phyloP scores from a whole-genome alignment of 2,329 filamentous ascomycete genomes.

The Trichoderma sp. region DNA sequence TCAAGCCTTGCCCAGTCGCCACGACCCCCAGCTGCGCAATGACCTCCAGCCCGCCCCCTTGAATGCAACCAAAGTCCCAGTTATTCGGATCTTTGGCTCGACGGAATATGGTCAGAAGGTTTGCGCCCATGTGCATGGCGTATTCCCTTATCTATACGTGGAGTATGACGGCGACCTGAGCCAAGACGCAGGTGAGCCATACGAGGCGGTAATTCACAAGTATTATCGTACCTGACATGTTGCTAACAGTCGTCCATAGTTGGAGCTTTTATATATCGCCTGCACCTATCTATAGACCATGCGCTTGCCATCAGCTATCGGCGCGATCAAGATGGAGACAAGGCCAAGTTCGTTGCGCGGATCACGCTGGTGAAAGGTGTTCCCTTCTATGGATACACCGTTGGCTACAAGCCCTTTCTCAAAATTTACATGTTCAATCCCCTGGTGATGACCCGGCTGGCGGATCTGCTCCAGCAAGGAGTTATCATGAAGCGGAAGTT shows the following conservation, averaged over 20 bases:
- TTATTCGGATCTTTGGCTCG: slow-evolving; percentile 87
- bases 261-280: slow-evolving; percentile 70
- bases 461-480: slow-evolving; percentile 85
- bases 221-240: background rate
- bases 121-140: slow-evolving; percentile 92
- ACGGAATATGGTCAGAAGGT: slow-evolving; percentile 96
- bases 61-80: slow-evolving; percentile 73
- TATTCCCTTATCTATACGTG: slow-evolving; percentile 93
- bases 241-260: slow-evolving; percentile 52
- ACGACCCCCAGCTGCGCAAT: slow-evolving; percentile 78
- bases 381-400: slow-evolving; percentile 94
- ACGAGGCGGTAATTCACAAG: too few relatives aligned
- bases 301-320: slow-evolving; percentile 85
- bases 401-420: slow-evolving; percentile 86
- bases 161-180: slow-evolving; percentile 74
- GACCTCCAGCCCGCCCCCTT: slow-evolving; percentile 60
- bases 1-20: slow-evolving; percentile 73
- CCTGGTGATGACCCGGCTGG: slow-evolving; percentile 78
- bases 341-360: slow-evolving; percentile 76
- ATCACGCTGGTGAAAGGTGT: slow-evolving; percentile 91
- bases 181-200: slow-evolving; percentile 64
- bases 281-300: slow-evolving; percentile 88
- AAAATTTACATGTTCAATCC: slow-evolving; percentile 96
- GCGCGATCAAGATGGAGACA: slow-evolving; percentile 69
- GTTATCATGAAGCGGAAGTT: slow-evolving; percentile 80